These are phyloP conservation scores for Pseudozyma thailandica DNA, from an alignment of 1,284 basidiomycete genomes.

Conservation along the genomic window DNA sequence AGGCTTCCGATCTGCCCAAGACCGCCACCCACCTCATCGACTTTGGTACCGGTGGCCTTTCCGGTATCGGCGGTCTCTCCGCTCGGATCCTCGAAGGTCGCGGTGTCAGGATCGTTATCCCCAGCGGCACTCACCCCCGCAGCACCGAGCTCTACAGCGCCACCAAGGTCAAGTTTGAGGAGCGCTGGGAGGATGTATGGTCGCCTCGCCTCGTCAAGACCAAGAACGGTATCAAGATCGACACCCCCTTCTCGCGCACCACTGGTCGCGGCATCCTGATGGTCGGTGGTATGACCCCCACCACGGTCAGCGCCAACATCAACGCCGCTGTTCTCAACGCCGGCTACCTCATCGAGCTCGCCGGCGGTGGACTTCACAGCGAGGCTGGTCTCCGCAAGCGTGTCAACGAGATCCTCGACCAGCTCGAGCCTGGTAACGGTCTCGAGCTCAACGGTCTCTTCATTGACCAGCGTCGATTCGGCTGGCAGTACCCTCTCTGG, in stretches of 20 bases:
- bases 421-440: constrained; percentile 69
- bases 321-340: constrained; percentile 82
- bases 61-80: constrained; percentile 91
- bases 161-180: constrained; percentile 78
- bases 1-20: constrained; percentile 82
- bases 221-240: constrained; percentile 71
- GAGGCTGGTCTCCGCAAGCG: constrained; percentile 86
- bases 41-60: constrained; percentile 93
- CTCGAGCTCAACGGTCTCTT: constrained; percentile 94
- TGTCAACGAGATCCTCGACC: constrained; percentile 70
- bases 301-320: constrained; percentile 62
- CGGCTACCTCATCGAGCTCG: constrained; percentile 94
- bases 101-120: constrained; percentile 78
- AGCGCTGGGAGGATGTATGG: constrained; percentile 90
- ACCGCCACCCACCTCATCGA: constrained; percentile 90
- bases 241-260: constrained; percentile 94
- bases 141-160: constrained; percentile 73
- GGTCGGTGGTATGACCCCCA: constrained; percentile 88
- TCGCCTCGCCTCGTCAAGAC: constrained; percentile 87
- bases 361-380: constrained; percentile 97
- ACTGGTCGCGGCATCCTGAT: constrained; percentile 96
- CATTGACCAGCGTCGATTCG: constrained; percentile 96
- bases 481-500: constrained; percentile 96
- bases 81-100: constrained; percentile 90
- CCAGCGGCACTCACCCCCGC: constrained; percentile 56